These are phyloP conservation scores for Parascedosporium putredinis DNA, from an alignment of 2,329 filamentous ascomycete species.

Conservation along the genomic window DNA sequence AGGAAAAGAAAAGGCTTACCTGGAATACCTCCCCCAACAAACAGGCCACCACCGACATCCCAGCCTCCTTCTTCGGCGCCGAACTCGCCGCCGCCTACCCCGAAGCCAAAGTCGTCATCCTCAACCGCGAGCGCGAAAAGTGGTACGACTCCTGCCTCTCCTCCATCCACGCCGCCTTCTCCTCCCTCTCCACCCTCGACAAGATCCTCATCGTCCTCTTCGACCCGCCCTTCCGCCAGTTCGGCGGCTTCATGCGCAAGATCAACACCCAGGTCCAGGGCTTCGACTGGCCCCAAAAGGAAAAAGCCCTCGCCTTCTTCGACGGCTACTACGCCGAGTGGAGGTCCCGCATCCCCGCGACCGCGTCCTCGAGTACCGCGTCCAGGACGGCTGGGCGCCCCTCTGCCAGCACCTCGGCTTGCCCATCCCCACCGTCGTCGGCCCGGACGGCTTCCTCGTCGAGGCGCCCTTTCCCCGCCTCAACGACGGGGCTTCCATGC, in stretches of 20 bases:
- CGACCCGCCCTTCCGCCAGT: slow-evolving; percentile 20
- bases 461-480: slow-evolving; percentile 14
- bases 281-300: slow-evolving; percentile 20
- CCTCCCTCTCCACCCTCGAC: slow-evolving; percentile 8
- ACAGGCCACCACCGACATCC: slow-evolving; percentile 43
- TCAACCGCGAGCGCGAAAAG: slow-evolving; percentile 27
- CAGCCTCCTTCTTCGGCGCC: slow-evolving; percentile 39
- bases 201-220: slow-evolving; percentile 17
- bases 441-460: slow-evolving; percentile 10
- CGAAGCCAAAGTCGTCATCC: slow-evolving; percentile 27
- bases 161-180: slow-evolving; percentile 15
- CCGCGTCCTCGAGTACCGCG: slow-evolving; percentile 26
- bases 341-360: slow-evolving; percentile 22
- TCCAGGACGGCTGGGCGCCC: slow-evolving; percentile 30
- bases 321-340: slow-evolving; percentile 26
- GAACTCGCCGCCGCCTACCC: slow-evolving; percentile 24
- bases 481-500: slow-evolving; percentile 13
- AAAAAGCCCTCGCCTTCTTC: slow-evolving; percentile 26
- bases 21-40: slow-evolving; percentile 17
- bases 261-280: slow-evolving; percentile 14
- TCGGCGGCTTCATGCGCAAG: slow-evolving; percentile 18
- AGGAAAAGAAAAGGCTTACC: not conserved
- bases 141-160: slow-evolving; percentile 24
- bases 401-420: slow-evolving; percentile 29
- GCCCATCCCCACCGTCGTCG: slow-evolving; percentile 20